These are phyloP conservation scores for Fusarium dlaminii DNA, from an alignment of 2,329 filamentous ascomycete genomes.

Conservation along the genomic window DNA sequence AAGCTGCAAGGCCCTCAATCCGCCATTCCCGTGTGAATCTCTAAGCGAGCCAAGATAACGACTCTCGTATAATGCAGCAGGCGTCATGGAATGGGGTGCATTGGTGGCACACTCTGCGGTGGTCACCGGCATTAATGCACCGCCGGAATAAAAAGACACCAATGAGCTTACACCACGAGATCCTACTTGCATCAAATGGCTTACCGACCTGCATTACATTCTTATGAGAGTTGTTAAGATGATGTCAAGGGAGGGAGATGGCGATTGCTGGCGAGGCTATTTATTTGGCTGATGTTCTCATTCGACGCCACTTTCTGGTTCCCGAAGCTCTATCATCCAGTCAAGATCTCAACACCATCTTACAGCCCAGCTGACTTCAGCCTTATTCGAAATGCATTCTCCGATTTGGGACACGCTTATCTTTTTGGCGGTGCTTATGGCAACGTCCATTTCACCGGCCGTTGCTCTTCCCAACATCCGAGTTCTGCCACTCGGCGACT, in stretches of 20 bases:
- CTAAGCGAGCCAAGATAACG: background rate
- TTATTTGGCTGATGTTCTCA: slow-evolving; percentile 1
- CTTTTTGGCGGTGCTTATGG: background rate
- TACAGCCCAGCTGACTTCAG: background rate
- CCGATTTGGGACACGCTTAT: background rate
- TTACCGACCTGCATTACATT: background rate
- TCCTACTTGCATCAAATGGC: background rate
- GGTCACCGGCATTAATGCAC: background rate
- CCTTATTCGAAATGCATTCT: background rate
- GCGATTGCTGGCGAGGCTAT: background rate
- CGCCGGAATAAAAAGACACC: background rate
- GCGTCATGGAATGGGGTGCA: background rate
- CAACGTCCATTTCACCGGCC: background rate
- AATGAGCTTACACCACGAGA: slow-evolving; percentile 18
- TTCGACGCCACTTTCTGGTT: slow-evolving; percentile 16
- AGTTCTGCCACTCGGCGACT: slow-evolving; percentile 24
- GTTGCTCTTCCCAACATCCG: slow-evolving; percentile 16
- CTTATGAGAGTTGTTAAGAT: background rate
- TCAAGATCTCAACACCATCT: background rate
- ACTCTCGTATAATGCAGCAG: background rate
- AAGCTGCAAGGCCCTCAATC: background rate
- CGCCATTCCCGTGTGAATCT: background rate
- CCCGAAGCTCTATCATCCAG: background rate
- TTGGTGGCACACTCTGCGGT: background rate
- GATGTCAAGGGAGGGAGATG: background rate